Evolutionary conservation across 2,329 filamentous ascomycete genomes (phyloP).

Genomic region (Fusarium sp.): DNA sequence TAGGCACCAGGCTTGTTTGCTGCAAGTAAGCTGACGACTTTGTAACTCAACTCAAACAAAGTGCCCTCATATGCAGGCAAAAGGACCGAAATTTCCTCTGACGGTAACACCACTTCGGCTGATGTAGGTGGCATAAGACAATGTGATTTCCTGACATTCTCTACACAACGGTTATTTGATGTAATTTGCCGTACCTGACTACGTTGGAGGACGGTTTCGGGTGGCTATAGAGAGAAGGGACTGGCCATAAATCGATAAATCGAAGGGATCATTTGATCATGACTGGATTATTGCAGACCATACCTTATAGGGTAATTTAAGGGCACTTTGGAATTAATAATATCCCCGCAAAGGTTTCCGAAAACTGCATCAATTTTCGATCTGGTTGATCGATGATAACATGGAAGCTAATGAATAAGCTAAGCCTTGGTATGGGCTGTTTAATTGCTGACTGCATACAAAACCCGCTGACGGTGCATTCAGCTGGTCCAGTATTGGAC

Average conservation of each 20-base stretch:
- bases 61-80: neutral
- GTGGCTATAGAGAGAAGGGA: neutral
- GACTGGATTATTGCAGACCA: neutral
- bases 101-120: neutral
- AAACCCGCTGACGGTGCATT: neutral
- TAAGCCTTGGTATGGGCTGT: neutral
- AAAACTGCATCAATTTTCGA: neutral
- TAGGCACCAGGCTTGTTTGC: neutral
- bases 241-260: fast-evolving
- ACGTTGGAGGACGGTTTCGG: too few relatives aligned
- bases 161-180: neutral
- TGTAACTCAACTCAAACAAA: neutral
- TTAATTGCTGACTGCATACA: neutral
- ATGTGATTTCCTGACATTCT: neutral
- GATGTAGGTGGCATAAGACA: neutral
- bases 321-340: neutral
- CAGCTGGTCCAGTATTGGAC: neutral
- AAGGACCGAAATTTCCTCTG: neutral
- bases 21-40: neutral
- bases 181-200: neutral
- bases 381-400: neutral
- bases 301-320: neutral
- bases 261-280: neutral
- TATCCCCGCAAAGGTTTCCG: neutral
- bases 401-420: neutral